Conservation (phyloP, 768 basidiomycete species). For the Antrodiella citrinella region DNA sequence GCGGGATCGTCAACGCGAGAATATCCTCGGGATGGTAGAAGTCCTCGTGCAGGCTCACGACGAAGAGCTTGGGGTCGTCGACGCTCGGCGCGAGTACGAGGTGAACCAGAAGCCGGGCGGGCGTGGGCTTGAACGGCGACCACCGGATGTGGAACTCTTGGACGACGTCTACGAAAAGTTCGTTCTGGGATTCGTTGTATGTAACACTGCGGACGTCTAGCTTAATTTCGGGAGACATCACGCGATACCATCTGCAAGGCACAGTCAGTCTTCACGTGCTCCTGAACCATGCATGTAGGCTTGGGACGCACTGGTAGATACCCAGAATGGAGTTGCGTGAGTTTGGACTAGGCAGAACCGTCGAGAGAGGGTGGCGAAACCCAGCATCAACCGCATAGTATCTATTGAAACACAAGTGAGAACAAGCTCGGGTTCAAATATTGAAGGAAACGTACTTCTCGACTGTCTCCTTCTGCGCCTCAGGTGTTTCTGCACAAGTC, state of each 20-base stretch:
- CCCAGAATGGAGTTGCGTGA: conserved; percentile 49
- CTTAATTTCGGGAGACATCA: conserved; percentile 45
- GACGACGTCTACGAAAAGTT: conserved; percentile 42
- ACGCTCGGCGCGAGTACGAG: conserved; percentile 33
- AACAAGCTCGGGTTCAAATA: background rate
- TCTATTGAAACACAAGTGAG: conserved; percentile 12
- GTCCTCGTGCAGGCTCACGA: conserved; percentile 51
- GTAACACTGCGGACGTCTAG: conserved; percentile 35
- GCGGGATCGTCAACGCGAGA: conserved; percentile 34
- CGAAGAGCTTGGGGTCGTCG: conserved; percentile 31
- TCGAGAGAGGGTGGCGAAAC: conserved; percentile 53
- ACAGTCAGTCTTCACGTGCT: background rate
- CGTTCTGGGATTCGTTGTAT: conserved; percentile 34
- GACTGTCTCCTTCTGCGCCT: conserved; percentile 39
- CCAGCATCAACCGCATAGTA: conserved; percentile 49
- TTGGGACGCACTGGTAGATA: conserved; percentile 43
- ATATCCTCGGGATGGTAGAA: conserved; percentile 51
- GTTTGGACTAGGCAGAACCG: conserved; percentile 35
- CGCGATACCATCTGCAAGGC: conserved; percentile 48
- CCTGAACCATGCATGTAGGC: background rate
- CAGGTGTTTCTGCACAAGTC: conserved; percentile 40
- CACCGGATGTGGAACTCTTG: conserved; percentile 48
- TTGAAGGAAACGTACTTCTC: conserved; percentile 10
- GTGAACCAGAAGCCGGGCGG: conserved; percentile 40
- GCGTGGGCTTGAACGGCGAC: conserved; percentile 35